Percentiles rank a stretch among this genome's conserved stretches.
Evolutionary conservation across 495 filamentous ascomycete genomes (phyloP).

Genomic region (Aspergillus homomorphus): DNA sequence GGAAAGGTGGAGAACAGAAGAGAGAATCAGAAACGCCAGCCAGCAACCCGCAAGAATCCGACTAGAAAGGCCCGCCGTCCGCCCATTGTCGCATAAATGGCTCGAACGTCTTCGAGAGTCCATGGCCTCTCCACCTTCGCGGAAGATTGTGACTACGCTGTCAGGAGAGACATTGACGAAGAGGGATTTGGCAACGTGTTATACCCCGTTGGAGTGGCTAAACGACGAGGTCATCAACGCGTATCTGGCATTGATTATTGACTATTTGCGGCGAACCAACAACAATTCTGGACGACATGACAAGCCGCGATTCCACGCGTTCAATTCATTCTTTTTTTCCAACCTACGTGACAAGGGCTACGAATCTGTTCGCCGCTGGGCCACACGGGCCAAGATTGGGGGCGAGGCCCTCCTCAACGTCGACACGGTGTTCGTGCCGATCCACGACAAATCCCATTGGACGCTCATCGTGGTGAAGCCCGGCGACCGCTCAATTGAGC

Average conservation of each 20-base stretch:
- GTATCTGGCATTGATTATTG: slow-evolving; percentile 58
- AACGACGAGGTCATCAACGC: slow-evolving; percentile 81
- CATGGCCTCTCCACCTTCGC: slow-evolving; percentile 23
- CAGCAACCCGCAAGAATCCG: slow-evolving; percentile 21
- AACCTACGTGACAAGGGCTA: slow-evolving; percentile 55
- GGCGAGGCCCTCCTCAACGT: slow-evolving; percentile 52
- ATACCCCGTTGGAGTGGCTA: slow-evolving; percentile 57
- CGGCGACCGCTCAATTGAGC: slow-evolving; percentile 57
- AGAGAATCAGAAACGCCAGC: slow-evolving; percentile 20
- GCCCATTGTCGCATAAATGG: slow-evolving; percentile 46
- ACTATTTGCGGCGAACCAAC: slow-evolving; percentile 53
- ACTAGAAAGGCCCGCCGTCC: slow-evolving; percentile 36
- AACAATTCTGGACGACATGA: slow-evolving; percentile 42
- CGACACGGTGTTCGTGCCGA: slow-evolving; percentile 61
- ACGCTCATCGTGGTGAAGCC: slow-evolving; percentile 72
- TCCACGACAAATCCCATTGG: slow-evolving; percentile 50
- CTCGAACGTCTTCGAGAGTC: slow-evolving; percentile 33
- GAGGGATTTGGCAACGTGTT: slow-evolving; percentile 63
- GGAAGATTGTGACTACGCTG: slow-evolving; percentile 42
- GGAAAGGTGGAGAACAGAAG: slow-evolving; percentile 26
- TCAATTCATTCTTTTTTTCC: slow-evolving; percentile 69
- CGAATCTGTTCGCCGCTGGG: slow-evolving; percentile 48
- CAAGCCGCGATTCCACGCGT: slow-evolving; percentile 63
- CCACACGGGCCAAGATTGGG: slow-evolving; percentile 53
- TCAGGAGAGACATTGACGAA: slow-evolving; percentile 55